Evolutionary conservation across 2,329 filamentous ascomycete species (phyloP).

Genomic region (Venturia effusa): DNA sequence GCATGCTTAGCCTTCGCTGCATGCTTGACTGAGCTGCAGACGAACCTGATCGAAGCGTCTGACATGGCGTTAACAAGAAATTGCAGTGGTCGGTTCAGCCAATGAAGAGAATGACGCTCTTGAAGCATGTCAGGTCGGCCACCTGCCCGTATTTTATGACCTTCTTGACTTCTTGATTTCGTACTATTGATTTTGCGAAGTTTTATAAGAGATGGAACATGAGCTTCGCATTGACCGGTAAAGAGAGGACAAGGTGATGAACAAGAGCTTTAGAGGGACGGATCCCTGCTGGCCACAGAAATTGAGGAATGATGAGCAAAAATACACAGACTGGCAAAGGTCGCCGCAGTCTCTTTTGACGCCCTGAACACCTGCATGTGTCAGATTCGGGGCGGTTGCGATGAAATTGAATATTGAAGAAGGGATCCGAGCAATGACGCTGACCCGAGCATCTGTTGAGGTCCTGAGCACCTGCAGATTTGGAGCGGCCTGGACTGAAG

Average conservation of each 20-base stretch:
- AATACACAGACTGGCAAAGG: not conserved
- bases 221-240: not conserved
- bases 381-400: not conserved
- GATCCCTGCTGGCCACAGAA: not conserved
- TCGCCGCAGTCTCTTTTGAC: not conserved
- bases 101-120: not conserved
- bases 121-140: not conserved
- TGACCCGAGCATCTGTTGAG: not conserved
- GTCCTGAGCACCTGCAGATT: not conserved
- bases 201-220: not conserved
- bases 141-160: not conserved
- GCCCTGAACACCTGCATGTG: not conserved
- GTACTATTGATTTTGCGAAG: not conserved
- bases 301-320: not conserved
- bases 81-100: not conserved
- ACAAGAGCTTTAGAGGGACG: not conserved
- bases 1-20: not conserved
- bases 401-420: not conserved
- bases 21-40: not conserved
- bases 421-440: not conserved
- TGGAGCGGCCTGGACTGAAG: not conserved
- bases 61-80: not conserved
- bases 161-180: not conserved
- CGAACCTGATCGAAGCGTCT: not conserved
- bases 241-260: not conserved